Evolutionary conservation across 305 asterid genomes (phyloP), one percentile per base, ranked within the genome.

Genomic region (Salvia sclarea): DNA sequence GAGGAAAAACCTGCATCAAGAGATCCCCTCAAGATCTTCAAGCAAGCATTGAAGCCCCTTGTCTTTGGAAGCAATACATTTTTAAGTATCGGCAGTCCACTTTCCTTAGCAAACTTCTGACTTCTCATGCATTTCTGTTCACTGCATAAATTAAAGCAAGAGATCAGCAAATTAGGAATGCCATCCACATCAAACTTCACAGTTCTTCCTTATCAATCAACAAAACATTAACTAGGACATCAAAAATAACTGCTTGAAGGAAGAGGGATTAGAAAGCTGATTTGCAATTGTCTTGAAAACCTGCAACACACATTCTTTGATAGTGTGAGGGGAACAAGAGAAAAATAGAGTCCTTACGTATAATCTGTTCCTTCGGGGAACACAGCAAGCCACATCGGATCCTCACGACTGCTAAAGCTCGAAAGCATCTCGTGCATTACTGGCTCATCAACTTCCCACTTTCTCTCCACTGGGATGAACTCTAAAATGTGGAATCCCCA

Each of bases 331-430:
- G 17, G 60, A 9, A 62, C 47, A 21, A 9, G 45, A 43, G 55
- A 35, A 49, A 70, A 56, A 63, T 48, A 4, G 67, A 41, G 73
- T 38, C 6, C 6, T 75, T 83, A 85, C 89, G 78, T 73, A 53
- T 78, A 87, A 70, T 87, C 91, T 11, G 89, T 87, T 71, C 95
- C 95, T 82, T 87, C 91, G 3, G 91, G 91, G 75, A 87, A 87
- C 41, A 87, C 78, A 33, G 83, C 82, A 49, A 87, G 86, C 95
- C 91, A 85, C 70, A 87, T 52, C 2, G 95, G 86, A 79, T 87
- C 91, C 16, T 17, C 71, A 9, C 47, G 78, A 67, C 74, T 43
- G 45, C 73, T 49, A 71, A 73, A 76, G 21, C 77, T 80, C 2
- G 85, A 81, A 57, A 87, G 89, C 85, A 66, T 85, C 45, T 66